Conservation (phyloP, 2,329 filamentous ascomycete species). For the Paraconiothyrium sp. region DNA sequence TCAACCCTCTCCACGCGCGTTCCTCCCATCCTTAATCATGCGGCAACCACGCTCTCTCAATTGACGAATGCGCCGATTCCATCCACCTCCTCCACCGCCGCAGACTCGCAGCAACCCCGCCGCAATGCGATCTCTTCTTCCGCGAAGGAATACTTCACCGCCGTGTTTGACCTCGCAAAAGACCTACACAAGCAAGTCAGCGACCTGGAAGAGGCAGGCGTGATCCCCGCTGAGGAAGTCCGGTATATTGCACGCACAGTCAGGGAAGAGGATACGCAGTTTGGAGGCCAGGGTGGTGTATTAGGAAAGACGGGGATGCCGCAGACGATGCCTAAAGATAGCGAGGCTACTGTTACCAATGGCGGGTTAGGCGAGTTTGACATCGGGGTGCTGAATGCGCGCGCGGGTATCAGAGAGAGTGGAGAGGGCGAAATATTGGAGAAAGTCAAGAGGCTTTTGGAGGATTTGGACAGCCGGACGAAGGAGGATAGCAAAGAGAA, state of each 20-base stretch:
- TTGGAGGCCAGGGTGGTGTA: conserved; percentile 1
- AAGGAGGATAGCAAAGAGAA: conserved; percentile 27
- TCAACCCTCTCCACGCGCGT: conserved; percentile 40
- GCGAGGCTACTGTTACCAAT: conserved; percentile 50
- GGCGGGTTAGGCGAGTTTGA: conserved; percentile 70
- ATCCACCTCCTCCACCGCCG: conserved; percentile 41
- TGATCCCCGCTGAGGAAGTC: conserved; percentile 42
- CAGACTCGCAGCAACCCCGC: conserved; percentile 54
- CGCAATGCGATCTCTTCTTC: conserved; percentile 51
- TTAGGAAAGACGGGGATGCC: conserved; percentile 15
- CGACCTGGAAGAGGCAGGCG: conserved; percentile 41
- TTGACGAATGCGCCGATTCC: conserved; percentile 61
- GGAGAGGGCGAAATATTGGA: conserved; percentile 86
- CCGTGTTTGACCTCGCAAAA: conserved; percentile 64
- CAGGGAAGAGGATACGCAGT: not conserved
- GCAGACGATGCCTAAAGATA: conserved; percentile 25
- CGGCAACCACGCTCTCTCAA: conserved; percentile 80
- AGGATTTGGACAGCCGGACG: conserved; percentile 35
- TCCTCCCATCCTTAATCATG: conserved; percentile 72
- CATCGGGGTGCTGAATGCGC: conserved; percentile 88
- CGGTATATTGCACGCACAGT: conserved; percentile 25
- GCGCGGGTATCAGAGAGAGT: conserved; percentile 79
- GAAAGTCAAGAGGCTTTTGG: conserved; percentile 66
- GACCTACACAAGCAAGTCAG: conserved; percentile 41
- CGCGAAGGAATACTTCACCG: conserved; percentile 76